These are phyloP conservation scores for Nannochloropsis oceanica DNA, from an alignment of 108 stramenopile genomes.

Conservation along the genomic window DNA sequence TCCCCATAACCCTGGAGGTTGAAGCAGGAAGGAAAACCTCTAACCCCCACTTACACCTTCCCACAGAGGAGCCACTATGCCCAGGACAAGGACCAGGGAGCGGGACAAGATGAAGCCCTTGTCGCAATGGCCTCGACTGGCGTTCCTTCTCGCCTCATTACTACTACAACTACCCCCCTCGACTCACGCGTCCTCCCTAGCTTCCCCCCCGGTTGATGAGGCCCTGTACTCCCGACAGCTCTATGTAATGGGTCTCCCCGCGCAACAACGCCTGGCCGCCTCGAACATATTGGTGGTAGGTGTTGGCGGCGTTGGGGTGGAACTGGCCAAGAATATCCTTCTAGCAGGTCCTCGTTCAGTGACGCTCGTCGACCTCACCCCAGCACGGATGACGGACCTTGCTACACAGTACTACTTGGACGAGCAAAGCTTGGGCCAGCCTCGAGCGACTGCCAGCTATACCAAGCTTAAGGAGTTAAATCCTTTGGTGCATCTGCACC, in stretches of 20 bases:
- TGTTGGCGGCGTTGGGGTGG: background rate
- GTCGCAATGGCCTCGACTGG: no score
- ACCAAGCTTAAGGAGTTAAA: constrained; percentile 22
- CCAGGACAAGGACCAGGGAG: no score
- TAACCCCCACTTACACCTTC: no score
- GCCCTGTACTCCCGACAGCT: background rate
- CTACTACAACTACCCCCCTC: no score
- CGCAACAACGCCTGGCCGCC: background rate
- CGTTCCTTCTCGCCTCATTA: no score
- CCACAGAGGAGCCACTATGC: no score
- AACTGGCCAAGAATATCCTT: background rate
- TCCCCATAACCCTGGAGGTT: no score
- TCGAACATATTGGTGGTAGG: background rate
- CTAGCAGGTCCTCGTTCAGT: background rate
- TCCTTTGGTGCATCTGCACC: background rate
- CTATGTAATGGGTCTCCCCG: background rate
- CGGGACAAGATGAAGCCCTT: no score
- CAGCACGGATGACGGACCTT: background rate
- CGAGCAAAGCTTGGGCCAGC: background rate
- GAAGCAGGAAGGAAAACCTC: no score
- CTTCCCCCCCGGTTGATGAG: background rate
- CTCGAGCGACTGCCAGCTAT: background rate
- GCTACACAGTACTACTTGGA: background rate
- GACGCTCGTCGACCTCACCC: background rate
- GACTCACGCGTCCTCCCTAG: no score